phyloP scores from a whole-genome alignment of 371 early-diverging fungal species.

The Lichtheimia corymbifera region DNA sequence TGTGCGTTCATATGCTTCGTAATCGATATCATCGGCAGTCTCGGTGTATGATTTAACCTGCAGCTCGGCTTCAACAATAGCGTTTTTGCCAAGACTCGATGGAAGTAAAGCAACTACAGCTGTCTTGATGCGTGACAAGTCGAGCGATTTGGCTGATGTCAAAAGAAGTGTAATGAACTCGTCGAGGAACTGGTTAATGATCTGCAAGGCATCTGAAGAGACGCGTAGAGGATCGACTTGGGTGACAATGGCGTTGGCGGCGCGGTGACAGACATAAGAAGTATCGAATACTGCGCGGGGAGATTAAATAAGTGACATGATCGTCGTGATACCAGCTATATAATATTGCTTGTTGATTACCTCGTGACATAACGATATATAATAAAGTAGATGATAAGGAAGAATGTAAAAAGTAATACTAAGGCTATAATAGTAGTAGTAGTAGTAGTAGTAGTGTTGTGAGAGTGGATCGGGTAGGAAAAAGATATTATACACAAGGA shows the following conservation, averaged over 20 bases:
- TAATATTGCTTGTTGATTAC: constrained; percentile 3
- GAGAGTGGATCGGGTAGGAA: constrained; percentile 9
- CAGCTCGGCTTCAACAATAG: constrained; percentile 68
- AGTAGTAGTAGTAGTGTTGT: constrained; percentile 3
- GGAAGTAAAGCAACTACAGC: constrained; percentile 49
- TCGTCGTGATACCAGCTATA: background rate
- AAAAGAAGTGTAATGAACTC: constrained; percentile 56
- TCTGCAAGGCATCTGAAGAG: constrained; percentile 61
- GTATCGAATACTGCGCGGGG: constrained; percentile 2
- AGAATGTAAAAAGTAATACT: background rate
- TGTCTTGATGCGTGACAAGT: constrained; percentile 51
- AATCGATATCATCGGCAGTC: constrained; percentile 33
- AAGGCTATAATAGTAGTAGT: constrained; percentile 7
- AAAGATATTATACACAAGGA: constrained; percentile 1
- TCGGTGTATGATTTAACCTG: constrained; percentile 59
- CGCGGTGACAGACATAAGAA: constrained; percentile 61
- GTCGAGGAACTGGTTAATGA: constrained; percentile 63
- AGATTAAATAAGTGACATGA: background rate
- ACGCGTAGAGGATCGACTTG: constrained; percentile 60
- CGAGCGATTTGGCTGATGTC: constrained; percentile 44
- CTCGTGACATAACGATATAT: constrained; percentile 7
- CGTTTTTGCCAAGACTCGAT: constrained; percentile 57
- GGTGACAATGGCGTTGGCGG: constrained; percentile 66
- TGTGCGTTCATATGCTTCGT: constrained; percentile 39
- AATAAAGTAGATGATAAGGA: constrained; percentile 3